phyloP scores from a whole-genome alignment of 108 stramenopile genomes.

The Cyclostephanos invisitatus region DNA sequence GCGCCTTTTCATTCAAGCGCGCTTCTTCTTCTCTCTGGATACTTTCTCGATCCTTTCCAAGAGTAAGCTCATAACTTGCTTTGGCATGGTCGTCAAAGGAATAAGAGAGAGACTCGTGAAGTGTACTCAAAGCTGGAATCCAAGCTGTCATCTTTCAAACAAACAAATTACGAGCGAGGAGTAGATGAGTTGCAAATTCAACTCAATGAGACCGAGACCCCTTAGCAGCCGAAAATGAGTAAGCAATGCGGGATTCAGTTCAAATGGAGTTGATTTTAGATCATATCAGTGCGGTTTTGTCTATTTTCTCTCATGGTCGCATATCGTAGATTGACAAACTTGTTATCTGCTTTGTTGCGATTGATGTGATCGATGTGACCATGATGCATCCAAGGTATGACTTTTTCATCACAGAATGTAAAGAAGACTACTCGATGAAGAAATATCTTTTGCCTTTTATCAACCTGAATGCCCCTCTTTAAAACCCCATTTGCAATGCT shows the following conservation, averaged over 20 bases:
- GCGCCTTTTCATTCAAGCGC: constrained; percentile 35
- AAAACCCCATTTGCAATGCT: too few species aligned
- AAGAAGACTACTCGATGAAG: too few species aligned
- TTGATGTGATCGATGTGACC: too few species aligned
- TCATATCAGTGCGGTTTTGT: too few species aligned
- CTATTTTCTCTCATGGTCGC: too few species aligned
- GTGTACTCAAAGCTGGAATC: constrained; percentile 10
- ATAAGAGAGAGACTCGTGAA: constrained; percentile 6
- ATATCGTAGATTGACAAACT: too few species aligned
- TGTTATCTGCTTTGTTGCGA: too few species aligned
- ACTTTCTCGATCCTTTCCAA: constrained; percentile 67
- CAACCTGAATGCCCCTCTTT: too few species aligned
- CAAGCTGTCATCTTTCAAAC: constrained; percentile 1
- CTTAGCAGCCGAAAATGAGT: constrained; percentile 5
- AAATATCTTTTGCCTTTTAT: too few species aligned
- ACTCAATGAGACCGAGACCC: not conserved
- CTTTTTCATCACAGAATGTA: too few species aligned
- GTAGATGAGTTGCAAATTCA: not conserved
- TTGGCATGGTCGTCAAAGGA: constrained; percentile 62
- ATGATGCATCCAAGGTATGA: too few species aligned
- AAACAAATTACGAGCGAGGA: not conserved
- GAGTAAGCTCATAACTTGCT: constrained; percentile 71
- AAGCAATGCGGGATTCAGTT: not conserved
- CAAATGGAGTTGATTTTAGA: constrained; percentile 6
- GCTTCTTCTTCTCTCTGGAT: constrained; percentile 51